Conservation (phyloP, 208 protist genomes). For the Wallacemonas collosoma region DNA sequence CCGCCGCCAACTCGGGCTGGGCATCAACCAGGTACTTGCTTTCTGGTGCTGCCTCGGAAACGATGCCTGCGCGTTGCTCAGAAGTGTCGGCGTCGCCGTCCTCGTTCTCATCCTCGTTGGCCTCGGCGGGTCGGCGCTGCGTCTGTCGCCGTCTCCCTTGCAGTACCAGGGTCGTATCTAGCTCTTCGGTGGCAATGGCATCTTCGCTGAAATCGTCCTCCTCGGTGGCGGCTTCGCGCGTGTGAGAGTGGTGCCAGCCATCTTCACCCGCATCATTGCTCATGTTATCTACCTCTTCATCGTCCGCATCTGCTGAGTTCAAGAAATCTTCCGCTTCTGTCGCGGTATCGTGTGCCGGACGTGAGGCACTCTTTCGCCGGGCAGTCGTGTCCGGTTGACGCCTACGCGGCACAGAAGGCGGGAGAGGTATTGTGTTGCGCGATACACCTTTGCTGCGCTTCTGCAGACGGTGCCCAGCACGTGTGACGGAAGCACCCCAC, state of each 20-base stretch:
- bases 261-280: background rate
- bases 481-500: background rate
- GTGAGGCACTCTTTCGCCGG: too few relatives aligned
- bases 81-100: background rate
- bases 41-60: slow-evolving; percentile 20
- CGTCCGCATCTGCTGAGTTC: background rate
- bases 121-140: background rate
- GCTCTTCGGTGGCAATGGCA: background rate
- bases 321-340: slow-evolving; percentile 15
- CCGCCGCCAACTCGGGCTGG: slow-evolving; percentile 61
- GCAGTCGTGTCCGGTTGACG: too few relatives aligned
- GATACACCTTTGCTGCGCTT: too few relatives aligned
- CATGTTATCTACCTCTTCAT: slow-evolving; percentile 7
- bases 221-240: background rate
- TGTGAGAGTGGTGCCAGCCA: background rate
- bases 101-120: slow-evolving; percentile 8
- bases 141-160: slow-evolving; percentile 2
- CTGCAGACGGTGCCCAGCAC: too few relatives aligned
- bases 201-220: slow-evolving; percentile 2
- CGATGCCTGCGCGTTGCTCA: background rate
- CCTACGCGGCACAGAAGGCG: too few relatives aligned
- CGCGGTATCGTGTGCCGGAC: too few relatives aligned
- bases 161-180: background rate
- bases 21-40: slow-evolving; percentile 48
- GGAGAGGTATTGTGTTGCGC: too few relatives aligned